phyloP scores from a whole-genome alignment of 768 basidiomycete species.

The Rubroboletus satanas region DNA sequence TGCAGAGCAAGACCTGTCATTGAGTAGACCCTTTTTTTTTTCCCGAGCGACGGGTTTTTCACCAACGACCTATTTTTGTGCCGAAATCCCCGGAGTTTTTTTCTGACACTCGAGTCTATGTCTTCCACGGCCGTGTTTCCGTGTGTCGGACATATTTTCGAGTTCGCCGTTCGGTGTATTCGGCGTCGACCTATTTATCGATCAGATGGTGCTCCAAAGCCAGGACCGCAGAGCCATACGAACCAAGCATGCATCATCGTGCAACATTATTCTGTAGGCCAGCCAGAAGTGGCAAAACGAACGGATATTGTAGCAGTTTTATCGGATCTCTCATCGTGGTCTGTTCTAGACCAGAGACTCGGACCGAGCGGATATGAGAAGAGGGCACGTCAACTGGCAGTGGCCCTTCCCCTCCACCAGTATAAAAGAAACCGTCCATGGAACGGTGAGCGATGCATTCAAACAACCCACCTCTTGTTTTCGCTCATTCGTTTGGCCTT shows the following conservation, averaged over 20 bases:
- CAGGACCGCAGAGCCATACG: slow-evolving; percentile 1
- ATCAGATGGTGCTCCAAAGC: slow-evolving; percentile 2
- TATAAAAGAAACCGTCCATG: slow-evolving; percentile 14
- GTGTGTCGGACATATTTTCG: slow-evolving; percentile 6
- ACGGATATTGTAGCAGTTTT: neutral
- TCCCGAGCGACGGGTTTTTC: neutral
- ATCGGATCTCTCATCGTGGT: slow-evolving; percentile 7
- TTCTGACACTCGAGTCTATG: neutral
- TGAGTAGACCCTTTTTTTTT: neutral
- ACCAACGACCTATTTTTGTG: neutral
- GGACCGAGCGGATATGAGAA: slow-evolving; percentile 5
- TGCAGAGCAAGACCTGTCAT: slow-evolving; percentile 1
- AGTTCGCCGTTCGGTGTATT: slow-evolving; percentile 2
- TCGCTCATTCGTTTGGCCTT: slow-evolving; percentile 1
- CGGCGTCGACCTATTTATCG: slow-evolving; percentile 10
- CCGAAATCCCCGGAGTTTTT: neutral
- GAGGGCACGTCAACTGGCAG: neutral
- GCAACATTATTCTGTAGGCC: neutral
- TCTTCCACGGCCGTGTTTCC: neutral
- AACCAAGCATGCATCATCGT: slow-evolving; percentile 12
- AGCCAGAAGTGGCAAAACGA: slow-evolving; percentile 1
- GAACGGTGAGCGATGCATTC: slow-evolving; percentile 12
- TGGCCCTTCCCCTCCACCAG: neutral
- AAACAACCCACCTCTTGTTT: neutral
- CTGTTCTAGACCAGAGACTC: neutral